Evolutionary conservation across 2,329 filamentous ascomycete species (phyloP).

Genomic region (Epichloe typhina): DNA sequence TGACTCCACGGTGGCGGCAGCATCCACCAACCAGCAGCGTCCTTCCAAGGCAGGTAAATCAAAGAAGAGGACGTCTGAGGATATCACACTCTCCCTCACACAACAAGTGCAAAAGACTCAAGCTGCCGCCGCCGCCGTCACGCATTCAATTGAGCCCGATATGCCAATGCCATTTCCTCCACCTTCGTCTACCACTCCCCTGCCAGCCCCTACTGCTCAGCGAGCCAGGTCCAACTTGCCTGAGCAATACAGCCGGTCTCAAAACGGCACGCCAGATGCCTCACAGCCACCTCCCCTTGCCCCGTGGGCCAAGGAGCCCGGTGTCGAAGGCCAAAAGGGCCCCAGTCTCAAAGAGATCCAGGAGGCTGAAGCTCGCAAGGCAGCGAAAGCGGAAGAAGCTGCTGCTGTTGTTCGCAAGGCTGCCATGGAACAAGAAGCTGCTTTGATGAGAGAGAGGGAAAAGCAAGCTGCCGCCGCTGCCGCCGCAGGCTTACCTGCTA

Average conservation of each 20-base stretch:
- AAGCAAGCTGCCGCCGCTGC: constrained; percentile 35
- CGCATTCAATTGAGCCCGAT: constrained; percentile 39
- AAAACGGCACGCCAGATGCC: constrained; percentile 60
- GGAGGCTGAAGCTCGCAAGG: constrained; percentile 85
- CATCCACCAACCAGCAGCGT: constrained; percentile 5
- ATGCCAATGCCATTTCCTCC: constrained; percentile 66
- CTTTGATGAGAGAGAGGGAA: constrained; percentile 45
- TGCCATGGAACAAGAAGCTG: constrained; percentile 65
- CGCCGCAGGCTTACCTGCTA: constrained; percentile 71
- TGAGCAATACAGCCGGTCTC: constrained; percentile 57
- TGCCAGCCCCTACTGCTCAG: constrained; percentile 82
- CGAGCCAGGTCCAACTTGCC: constrained; percentile 73
- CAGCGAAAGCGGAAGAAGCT: constrained; percentile 74
- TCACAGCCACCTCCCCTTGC: constrained; percentile 59
- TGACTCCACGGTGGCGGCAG: not conserved
- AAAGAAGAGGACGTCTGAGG: constrained; percentile 22
- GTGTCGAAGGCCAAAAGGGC: constrained; percentile 56
- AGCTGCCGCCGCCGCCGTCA: constrained; percentile 28
- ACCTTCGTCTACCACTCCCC: constrained; percentile 64
- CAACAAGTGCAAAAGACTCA: constrained; percentile 75
- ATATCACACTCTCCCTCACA: constrained; percentile 50
- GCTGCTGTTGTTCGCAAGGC: constrained; percentile 67
- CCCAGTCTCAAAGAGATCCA: constrained; percentile 95
- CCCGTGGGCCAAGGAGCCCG: constrained; percentile 86
- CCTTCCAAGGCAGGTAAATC: constrained; percentile 9